These are phyloP conservation scores for Boletus rubroflammeus DNA, from an alignment of 768 basidiomycete species.

Conservation along the genomic window DNA sequence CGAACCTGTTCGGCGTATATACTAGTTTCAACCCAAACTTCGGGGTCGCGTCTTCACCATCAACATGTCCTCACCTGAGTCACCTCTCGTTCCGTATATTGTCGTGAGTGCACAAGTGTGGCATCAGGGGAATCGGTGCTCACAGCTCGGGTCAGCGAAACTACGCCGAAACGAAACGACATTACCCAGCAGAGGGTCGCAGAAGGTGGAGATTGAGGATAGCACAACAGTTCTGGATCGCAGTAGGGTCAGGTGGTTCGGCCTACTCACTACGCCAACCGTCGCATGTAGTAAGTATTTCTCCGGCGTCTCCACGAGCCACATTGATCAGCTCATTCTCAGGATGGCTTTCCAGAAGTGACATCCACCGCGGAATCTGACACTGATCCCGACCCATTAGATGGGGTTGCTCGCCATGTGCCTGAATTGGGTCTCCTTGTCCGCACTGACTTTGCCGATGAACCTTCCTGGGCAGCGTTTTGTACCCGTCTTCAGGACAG, in stretches of 20 bases:
- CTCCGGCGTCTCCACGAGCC: not conserved
- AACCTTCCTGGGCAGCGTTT: slow-evolving; percentile 63
- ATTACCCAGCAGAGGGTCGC: slow-evolving; percentile 51
- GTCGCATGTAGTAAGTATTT: slow-evolving; percentile 4
- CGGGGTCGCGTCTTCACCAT: not conserved
- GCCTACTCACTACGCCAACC: slow-evolving; percentile 12
- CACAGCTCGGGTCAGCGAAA: slow-evolving; percentile 28
- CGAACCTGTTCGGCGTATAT: too few species aligned
- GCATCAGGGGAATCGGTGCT: not conserved
- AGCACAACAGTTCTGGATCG: slow-evolving; percentile 48
- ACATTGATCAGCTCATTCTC: slow-evolving; percentile 7
- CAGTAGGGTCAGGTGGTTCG: slow-evolving; percentile 17
- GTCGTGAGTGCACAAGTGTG: slow-evolving; percentile 13
- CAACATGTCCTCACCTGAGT: slow-evolving; percentile 15
- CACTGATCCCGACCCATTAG: slow-evolving; percentile 53
- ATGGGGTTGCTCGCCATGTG: slow-evolving; percentile 42
- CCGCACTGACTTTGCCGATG: slow-evolving; percentile 71
- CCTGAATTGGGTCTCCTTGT: slow-evolving; percentile 59
- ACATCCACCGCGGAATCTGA: slow-evolving; percentile 24
- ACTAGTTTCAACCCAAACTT: not conserved
- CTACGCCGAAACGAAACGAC: slow-evolving; percentile 44
- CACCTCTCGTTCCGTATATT: slow-evolving; percentile 16
- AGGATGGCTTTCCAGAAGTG: slow-evolving; percentile 12
- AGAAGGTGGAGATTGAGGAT: slow-evolving; percentile 53
- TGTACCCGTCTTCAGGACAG: slow-evolving; percentile 44